Evolutionary conservation across 306 rosid genomes (phyloP), one percentile per base, ranked within the genome.

Genomic region (Elaeagnus macrophylla): DNA sequence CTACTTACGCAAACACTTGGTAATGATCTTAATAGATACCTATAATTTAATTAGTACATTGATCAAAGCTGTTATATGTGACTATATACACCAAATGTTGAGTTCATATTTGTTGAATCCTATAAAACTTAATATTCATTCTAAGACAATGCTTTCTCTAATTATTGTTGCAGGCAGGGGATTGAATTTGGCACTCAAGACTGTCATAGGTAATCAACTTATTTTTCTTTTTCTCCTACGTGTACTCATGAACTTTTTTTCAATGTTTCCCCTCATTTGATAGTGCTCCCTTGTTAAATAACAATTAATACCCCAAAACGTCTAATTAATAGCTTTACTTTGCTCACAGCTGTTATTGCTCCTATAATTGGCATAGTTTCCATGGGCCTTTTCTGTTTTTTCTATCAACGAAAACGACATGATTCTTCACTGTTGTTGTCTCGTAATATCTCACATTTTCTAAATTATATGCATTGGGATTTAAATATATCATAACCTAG

Each of bases 181-280:
- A 2, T 1, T 0, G 39, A n/a, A 12, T 9, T 2, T 0, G 59
- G 0, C 0, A 8, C 6, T 0, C 20, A 79, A 63, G 66, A 0
- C 59, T 39, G 0, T 10, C 46, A 36, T 81, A 63, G 95, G 95
- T 87, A 87, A 76, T 41, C 10, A 5, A 17, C 48, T 19, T 4
- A 7, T n/a, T 37, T 5, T 16, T 5, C 9, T 59, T 44, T 7
- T 10, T 10, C 17, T 13, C 13, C 12, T 7, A 0, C 39, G 1
- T 9, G 19, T 52, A 14, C 36, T 48, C 32, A 7, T 13, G n/a
- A 36, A 4, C n/a, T n/a, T 8, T 38, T 37, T 14, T 32, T 39
- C 14, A 17, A 48, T 16, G n/a, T 4, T 9, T 35, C 39, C 44
- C 50, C 43, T 5, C 12, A 14, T 13, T 51, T 12, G 45, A 40